phyloP scores from a whole-genome alignment of 495 filamentous ascomycete species.

The Tricharina praecox region DNA sequence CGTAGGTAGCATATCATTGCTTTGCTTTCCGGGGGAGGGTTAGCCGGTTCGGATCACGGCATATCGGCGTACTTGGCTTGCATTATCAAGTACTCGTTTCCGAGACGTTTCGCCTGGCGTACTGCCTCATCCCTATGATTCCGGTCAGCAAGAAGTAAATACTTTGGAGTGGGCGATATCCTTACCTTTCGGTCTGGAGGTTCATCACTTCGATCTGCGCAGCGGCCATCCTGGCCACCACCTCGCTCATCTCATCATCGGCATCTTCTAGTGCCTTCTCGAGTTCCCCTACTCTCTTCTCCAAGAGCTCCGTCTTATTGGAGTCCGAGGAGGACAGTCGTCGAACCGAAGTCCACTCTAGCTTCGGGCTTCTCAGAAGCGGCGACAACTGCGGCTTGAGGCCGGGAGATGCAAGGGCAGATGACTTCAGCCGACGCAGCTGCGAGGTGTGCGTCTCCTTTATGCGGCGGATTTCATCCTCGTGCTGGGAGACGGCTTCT shows the following conservation, averaged over 20 bases:
- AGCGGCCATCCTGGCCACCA: slow-evolving; percentile 76
- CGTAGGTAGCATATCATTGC: background rate
- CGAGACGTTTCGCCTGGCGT: slow-evolving; percentile 60
- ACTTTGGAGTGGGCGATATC: slow-evolving; percentile 11
- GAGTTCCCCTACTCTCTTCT: slow-evolving; percentile 58
- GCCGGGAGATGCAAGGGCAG: slow-evolving; percentile 28
- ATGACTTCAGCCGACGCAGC: slow-evolving; percentile 54
- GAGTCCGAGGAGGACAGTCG: slow-evolving; percentile 43
- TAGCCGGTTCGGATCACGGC: too few species aligned
- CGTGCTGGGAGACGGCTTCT: slow-evolving; percentile 61
- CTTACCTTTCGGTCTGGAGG: slow-evolving; percentile 71
- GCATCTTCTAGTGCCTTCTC: slow-evolving; percentile 67
- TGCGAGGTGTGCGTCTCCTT: slow-evolving; percentile 63
- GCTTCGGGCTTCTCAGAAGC: slow-evolving; percentile 28
- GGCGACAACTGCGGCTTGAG: slow-evolving; percentile 47
- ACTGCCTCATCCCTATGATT: slow-evolving; percentile 60
- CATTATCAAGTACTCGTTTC: slow-evolving; percentile 38
- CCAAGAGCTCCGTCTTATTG: slow-evolving; percentile 52
- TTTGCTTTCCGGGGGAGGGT: too few species aligned
- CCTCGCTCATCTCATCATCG: slow-evolving; percentile 86
- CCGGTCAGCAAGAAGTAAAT: slow-evolving; percentile 25
- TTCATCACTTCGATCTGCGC: slow-evolving; percentile 89
- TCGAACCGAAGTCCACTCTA: slow-evolving; percentile 32
- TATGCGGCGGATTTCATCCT: slow-evolving; percentile 62
- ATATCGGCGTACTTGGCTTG: slow-evolving; percentile 13